These are phyloP conservation scores for Stachybotrys echinatus DNA, from an alignment of 2,329 filamentous ascomycete genomes.

Conservation along the genomic window DNA sequence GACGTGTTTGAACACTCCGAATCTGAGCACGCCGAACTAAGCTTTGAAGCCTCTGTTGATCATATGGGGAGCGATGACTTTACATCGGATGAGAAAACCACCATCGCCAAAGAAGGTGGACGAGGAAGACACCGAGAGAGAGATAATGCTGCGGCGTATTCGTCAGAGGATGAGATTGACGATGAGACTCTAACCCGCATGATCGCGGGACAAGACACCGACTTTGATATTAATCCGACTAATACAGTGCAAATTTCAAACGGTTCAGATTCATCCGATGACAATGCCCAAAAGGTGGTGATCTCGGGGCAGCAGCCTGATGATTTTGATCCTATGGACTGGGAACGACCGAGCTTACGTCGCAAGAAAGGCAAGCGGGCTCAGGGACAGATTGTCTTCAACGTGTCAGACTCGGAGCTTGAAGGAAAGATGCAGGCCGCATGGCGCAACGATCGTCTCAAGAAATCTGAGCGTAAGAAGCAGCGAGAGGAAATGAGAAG, in stretches of 20 bases:
- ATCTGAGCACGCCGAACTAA: not conserved
- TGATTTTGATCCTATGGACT: slow-evolving; percentile 82
- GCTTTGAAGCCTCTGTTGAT: not conserved
- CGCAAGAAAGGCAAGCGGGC: slow-evolving; percentile 58
- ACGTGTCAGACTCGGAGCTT: slow-evolving; percentile 62
- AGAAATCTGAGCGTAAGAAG: slow-evolving; percentile 66
- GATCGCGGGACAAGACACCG: slow-evolving; percentile 14
- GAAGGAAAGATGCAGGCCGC: slow-evolving; percentile 52
- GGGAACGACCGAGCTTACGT: slow-evolving; percentile 62
- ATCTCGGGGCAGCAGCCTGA: slow-evolving; percentile 47
- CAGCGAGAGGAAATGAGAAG: slow-evolving; percentile 64
- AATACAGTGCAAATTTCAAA: slow-evolving; percentile 8
- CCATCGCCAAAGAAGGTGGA: not conserved
- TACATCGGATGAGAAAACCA: not conserved
- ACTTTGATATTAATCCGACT: slow-evolving; percentile 4
- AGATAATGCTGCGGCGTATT: not conserved
- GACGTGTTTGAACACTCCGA: slow-evolving; percentile 6
- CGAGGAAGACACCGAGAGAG: not conserved
- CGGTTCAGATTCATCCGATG: slow-evolving; percentile 9
- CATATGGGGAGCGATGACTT: not conserved
- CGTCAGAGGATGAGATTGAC: slow-evolving; percentile 6
- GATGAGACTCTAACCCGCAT: slow-evolving; percentile 18
- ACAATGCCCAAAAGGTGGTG: slow-evolving; percentile 11
- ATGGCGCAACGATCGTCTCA: slow-evolving; percentile 64
- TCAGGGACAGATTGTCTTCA: slow-evolving; percentile 43